Percentiles rank a stretch among this genome's conserved stretches.
phyloP scores from a whole-genome alignment of 768 basidiomycete genomes.

The Tephrocybe sp. region DNA sequence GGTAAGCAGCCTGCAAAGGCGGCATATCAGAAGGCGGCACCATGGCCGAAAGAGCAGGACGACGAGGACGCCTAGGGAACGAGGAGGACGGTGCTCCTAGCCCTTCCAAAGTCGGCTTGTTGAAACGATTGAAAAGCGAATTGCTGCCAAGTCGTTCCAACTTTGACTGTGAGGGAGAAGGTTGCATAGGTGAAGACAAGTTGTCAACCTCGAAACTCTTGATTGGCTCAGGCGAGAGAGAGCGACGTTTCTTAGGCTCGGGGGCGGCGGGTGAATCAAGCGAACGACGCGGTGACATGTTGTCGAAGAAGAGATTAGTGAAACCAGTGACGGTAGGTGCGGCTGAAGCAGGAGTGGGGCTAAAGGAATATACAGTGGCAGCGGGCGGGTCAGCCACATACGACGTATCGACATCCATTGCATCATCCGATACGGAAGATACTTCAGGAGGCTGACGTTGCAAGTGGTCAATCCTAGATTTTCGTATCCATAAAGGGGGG shows the following conservation, averaged over 20 bases:
- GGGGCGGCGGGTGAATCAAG: conserved; percentile 44
- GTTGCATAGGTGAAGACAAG: conserved; percentile 50
- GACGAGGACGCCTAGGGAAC: conserved; percentile 58
- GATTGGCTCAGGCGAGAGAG: conserved; percentile 53
- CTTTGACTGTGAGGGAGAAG: conserved; percentile 52
- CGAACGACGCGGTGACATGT: conserved; percentile 50
- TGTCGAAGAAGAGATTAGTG: conserved; percentile 60
- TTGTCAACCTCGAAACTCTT: conserved; percentile 35
- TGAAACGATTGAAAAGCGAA: conserved; percentile 46
- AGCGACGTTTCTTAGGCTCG: conserved; percentile 56
- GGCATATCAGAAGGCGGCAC: conserved; percentile 44
- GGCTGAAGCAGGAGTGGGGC: conserved; percentile 44
- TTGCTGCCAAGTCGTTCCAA: conserved; percentile 49
- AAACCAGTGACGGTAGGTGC: conserved; percentile 56
- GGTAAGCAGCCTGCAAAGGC: conserved; percentile 42
- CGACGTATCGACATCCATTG: conserved; percentile 80
- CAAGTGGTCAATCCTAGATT: conserved; percentile 4
- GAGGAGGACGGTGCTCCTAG: conserved; percentile 54
- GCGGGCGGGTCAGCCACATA: conserved; percentile 35
- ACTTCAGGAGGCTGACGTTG: conserved; percentile 37
- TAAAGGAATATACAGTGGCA: conserved; percentile 27
- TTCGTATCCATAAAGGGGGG: no score
- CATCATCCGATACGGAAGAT: conserved; percentile 55
- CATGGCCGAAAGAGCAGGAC: conserved; percentile 68
- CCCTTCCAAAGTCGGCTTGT: conserved; percentile 52